Percentiles rank a stretch among this genome's conserved stretches.
These are phyloP conservation scores for Colletotrichum lindemuthianum DNA, from an alignment of 2,329 filamentous ascomycete genomes.

Conservation along the genomic window DNA sequence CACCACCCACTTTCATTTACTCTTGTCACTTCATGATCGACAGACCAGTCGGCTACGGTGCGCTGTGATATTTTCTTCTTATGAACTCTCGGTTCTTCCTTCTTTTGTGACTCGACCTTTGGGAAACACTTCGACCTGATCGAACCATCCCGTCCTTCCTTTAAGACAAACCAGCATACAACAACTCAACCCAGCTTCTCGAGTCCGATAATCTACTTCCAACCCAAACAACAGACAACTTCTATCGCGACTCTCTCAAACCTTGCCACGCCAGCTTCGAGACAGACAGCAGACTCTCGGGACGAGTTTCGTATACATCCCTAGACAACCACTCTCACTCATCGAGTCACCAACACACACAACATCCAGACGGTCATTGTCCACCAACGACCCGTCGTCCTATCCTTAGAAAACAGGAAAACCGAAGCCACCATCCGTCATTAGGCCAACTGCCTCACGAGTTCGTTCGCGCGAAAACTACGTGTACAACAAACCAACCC, in stretches of 20 bases:
- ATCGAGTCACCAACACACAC: slow-evolving; percentile 32
- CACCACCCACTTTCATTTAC: slow-evolving; percentile 49
- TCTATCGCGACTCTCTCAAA: slow-evolving; percentile 42
- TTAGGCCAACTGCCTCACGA: slow-evolving; percentile 47
- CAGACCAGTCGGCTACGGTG: slow-evolving; percentile 57
- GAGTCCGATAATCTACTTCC: slow-evolving; percentile 40
- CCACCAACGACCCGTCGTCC: slow-evolving; percentile 53
- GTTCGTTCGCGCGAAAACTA: slow-evolving; percentile 38
- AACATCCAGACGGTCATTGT: slow-evolving; percentile 31
- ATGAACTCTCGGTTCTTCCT: slow-evolving; percentile 61
- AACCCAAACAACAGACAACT: slow-evolving; percentile 42
- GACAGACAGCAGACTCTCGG: slow-evolving; percentile 30
- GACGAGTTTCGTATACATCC: slow-evolving; percentile 49
- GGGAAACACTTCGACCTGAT: slow-evolving; percentile 51
- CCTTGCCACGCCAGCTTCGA: slow-evolving; percentile 32
- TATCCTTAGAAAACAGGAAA: slow-evolving; percentile 49
- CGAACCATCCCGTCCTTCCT: slow-evolving; percentile 55
- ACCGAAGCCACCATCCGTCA: slow-evolving; percentile 36
- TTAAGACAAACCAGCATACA: slow-evolving; percentile 44
- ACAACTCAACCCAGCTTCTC: slow-evolving; percentile 24
- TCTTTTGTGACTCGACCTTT: slow-evolving; percentile 58
- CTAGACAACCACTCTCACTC: slow-evolving; percentile 36
- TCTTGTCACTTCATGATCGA: slow-evolving; percentile 57
- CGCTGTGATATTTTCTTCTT: slow-evolving; percentile 57
- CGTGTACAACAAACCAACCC: slow-evolving; percentile 41